These are phyloP conservation scores for Emmonsiellopsis sp. DNA, from an alignment of 2,329 filamentous ascomycete genomes.

Conservation along the genomic window DNA sequence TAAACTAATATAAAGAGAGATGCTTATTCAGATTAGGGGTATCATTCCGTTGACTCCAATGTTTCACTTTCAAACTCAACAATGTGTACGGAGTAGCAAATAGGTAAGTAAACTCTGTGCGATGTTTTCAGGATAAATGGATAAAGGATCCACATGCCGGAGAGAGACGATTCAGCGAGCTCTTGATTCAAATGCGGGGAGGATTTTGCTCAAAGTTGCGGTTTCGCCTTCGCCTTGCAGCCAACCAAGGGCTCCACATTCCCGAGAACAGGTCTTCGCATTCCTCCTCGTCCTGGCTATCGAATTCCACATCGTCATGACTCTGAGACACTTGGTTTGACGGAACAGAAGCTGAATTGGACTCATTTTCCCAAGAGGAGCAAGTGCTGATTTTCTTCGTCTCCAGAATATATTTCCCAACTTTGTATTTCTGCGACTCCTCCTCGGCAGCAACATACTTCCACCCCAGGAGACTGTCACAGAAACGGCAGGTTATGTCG, in stretches of 20 bases:
- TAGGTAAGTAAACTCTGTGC: too few relatives aligned
- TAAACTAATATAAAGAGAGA: too few relatives aligned
- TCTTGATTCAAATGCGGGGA: neutral
- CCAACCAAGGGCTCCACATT: slow-evolving; percentile 49
- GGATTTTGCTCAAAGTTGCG: slow-evolving; percentile 25
- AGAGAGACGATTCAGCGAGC: too few relatives aligned
- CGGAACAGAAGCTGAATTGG: neutral
- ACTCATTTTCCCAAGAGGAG: slow-evolving; percentile 42
- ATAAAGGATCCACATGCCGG: too few relatives aligned
- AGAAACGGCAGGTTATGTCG: slow-evolving; percentile 49
- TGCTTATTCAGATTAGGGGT: too few relatives aligned
- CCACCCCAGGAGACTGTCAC: slow-evolving; percentile 51
- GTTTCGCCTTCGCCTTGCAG: slow-evolving; percentile 32
- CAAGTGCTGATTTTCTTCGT: slow-evolving; percentile 45
- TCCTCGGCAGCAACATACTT: slow-evolving; percentile 56
- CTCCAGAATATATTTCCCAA: slow-evolving; percentile 59
- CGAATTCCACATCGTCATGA: slow-evolving; percentile 44
- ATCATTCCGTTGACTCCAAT: too few relatives aligned
- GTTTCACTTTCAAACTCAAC: too few relatives aligned
- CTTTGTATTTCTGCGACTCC: slow-evolving; percentile 53
- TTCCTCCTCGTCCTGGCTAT: slow-evolving; percentile 57
- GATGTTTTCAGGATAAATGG: too few relatives aligned
- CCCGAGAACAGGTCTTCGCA: slow-evolving; percentile 57
- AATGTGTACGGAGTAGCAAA: too few relatives aligned
- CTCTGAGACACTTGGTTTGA: neutral